Evolutionary conservation across 345 rosid genomes (phyloP), one percentile per base, ranked within the genome.

Genomic region (Camelina hispida): DNA sequence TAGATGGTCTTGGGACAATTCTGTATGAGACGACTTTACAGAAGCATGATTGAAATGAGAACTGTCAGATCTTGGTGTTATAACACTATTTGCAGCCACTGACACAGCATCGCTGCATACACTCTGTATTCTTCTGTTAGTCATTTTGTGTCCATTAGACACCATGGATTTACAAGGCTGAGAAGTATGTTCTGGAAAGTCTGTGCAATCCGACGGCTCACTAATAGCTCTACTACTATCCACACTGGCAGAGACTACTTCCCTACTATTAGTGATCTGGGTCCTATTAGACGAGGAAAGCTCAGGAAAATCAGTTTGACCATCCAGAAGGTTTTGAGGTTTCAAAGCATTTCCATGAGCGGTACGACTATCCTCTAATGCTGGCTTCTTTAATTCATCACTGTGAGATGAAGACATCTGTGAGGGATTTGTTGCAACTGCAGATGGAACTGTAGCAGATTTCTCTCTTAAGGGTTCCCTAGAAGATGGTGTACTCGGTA

Each of bases 401-500:
- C 34, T 70, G 34, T 75, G 82, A 68, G 72, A 50, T 57, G 72
- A 20, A 75, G 78, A 66, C 8, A 60, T 71, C 78, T 78, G 81
- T 50, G 69, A 60, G 30, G 85, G 72, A 55, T 71, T 58, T 40
- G 67, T 73, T 66, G 73, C 69, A 76, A 77, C 85, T 15, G 44
- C 83, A 51, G 85, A 73, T 20, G 86, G 22, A 23, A 44, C 54
- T 16, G 77, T 47, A 42, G 84, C 91, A 68, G 83, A 25, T 74
- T 78, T 88, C 52, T 78, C 85, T 72, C 81, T 87, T 58, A 80
- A 32, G 57, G 87, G 71, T 61, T 88, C 96, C 83, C 87, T 81
- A 43, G 82, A 80, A 74, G 71, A 79, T 32, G 70, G 76, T 44
- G 81, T 62, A 79, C 74, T 68, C 16, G 81, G 77, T 40, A 60